These are phyloP conservation scores for Cucurbita moschata DNA, from an alignment of 306 rosid species.

Conservation along the genomic window DNA sequence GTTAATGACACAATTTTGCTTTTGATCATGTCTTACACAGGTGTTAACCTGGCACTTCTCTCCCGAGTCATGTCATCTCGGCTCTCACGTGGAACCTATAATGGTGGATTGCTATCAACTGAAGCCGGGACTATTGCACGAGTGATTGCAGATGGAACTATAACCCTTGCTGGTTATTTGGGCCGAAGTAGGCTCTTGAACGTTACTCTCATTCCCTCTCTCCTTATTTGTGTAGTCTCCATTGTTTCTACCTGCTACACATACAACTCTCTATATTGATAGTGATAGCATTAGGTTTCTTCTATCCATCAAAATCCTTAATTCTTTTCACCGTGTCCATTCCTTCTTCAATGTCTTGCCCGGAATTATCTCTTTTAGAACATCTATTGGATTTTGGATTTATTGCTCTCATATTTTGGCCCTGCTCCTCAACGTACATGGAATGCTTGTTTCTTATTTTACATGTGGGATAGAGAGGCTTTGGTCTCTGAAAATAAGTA, in stretches of 20 bases:
- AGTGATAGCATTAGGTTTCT: neutral
- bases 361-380: neutral
- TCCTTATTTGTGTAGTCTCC: constrained; percentile 58
- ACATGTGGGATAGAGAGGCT: neutral
- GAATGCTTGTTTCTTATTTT: neutral
- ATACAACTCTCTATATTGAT: constrained; percentile 76
- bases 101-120: constrained; percentile 80
- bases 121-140: constrained; percentile 95
- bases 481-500: neutral
- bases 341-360: neutral
- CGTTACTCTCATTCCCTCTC: constrained; percentile 70
- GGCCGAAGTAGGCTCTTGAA: constrained; percentile 71
- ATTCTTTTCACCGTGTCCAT: neutral
- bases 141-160: constrained; percentile 82
- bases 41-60: constrained; percentile 86
- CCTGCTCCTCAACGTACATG: fast-evolving
- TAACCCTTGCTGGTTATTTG: constrained; percentile 68
- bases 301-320: neutral
- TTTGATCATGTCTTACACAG: constrained; percentile 17
- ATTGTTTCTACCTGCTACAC: constrained; percentile 76
- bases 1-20: neutral
- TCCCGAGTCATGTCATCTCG: constrained; percentile 94
- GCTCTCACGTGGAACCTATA: constrained; percentile 94
- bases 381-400: neutral
- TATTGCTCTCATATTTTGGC: neutral